Evolutionary conservation across 1,284 basidiomycete species (phyloP), one percentile per base, ranked within the genome.

Genomic region (Boletus holoroseus): DNA sequence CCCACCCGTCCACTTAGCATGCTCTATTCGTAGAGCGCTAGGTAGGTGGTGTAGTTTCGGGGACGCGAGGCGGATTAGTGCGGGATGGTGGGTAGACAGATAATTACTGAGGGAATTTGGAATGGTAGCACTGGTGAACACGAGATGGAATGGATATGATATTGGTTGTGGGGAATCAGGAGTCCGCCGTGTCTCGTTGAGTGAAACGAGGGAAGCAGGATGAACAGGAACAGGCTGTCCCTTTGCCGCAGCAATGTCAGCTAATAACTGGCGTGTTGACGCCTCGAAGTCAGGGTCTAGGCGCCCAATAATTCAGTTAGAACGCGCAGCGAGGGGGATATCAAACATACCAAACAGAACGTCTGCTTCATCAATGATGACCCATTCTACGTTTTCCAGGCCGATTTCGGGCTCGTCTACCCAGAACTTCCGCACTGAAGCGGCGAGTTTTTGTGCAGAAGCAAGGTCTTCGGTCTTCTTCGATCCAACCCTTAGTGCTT

Each of bases 281-380:
- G 82, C 78, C 54, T 82, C 75, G 64, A 94, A 94, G 63, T 92
- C 89, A 1, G 82, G 76, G 62, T 91, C 90, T 57, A 44, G 26
- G 30, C 7, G 20, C 32, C 22, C 26, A 44, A 41, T 4, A 18
- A 8, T 46, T 61, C 5, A 49, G 22, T 8, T 34, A 11, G 8
- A 7, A 48, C 15, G 7, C 26, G 13, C 7, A 35, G 20, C 49
- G 47, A 6, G 31, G 39, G 26, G 50, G 42, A 48, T 16, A 36
- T 32, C 22, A 8, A 31, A 70, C 78, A 51, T 55, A 87, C 90
- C 89, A 49, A 93, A 85, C n/a, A 94, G 72, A 28, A 94, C 81
- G 63, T 95, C 91, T 0, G 92, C 90, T 64, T 95, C 91, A 57
- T 94, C 91, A 3, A 94, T 73, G 1, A 93, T 76, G 6, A 94